phyloP scores from a whole-genome alignment of 2,329 filamentous ascomycete species.

The Xylaria multiplex region DNA sequence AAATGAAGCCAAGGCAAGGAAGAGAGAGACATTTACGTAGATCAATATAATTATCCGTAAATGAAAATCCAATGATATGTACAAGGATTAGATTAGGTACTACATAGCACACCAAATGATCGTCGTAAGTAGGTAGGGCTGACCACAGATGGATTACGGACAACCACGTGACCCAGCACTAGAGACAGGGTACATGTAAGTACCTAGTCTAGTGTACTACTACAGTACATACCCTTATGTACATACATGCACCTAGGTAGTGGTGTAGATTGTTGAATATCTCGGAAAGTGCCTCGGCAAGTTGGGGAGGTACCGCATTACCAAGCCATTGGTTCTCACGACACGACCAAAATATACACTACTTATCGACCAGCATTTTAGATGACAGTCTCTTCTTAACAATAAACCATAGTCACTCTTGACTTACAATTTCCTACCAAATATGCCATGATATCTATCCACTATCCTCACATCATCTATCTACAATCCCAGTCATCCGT shows the following conservation, averaged over 20 bases:
- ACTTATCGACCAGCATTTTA: too few species aligned
- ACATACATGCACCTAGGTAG: too few species aligned
- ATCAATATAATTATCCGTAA: background rate
- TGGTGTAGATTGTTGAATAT: background rate
- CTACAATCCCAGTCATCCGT: too few species aligned
- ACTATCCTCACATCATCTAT: background rate
- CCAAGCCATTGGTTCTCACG: too few species aligned
- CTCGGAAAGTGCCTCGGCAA: slow-evolving; percentile 17
- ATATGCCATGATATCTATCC: background rate
- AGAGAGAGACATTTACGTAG: background rate
- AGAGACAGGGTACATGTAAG: too few species aligned
- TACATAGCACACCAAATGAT: background rate
- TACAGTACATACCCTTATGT: too few species aligned
- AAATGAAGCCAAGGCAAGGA: background rate
- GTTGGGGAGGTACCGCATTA: background rate
- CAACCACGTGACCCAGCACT: slow-evolving; percentile 5
- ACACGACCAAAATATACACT: background rate
- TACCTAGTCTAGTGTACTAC: too few species aligned
- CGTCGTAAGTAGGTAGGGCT: too few species aligned
- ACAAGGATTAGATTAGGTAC: too few species aligned
- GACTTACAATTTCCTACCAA: background rate
- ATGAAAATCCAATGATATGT: background rate
- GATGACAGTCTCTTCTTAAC: background rate
- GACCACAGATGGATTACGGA: too few species aligned
- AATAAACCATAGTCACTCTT: background rate